A percentile compares a stretch with the other conserved stretches of the same genome.
phyloP scores from a whole-genome alignment of 1,284 basidiomycete genomes.

The Cryptococcus hybrid region DNA sequence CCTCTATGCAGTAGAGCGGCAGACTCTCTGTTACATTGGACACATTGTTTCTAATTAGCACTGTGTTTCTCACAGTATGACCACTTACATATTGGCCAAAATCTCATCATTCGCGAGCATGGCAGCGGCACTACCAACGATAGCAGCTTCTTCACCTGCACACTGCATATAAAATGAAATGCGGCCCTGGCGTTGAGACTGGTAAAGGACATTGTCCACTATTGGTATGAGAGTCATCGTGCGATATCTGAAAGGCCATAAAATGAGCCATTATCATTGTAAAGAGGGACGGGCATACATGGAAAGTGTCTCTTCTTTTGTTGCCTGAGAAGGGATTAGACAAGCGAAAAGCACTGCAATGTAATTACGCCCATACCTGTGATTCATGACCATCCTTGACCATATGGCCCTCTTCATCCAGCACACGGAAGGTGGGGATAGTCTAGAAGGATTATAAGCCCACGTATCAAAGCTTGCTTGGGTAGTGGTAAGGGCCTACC shows the following conservation, averaged over 20 bases:
- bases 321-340: too few species aligned
- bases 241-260: constrained; percentile 61
- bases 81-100: constrained; percentile 54
- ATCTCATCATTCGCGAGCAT: constrained; percentile 78
- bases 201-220: constrained; percentile 87
- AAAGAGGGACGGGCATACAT: constrained; percentile 54
- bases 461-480: not conserved
- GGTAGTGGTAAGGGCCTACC: constrained; percentile 11
- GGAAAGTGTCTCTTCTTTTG: constrained; percentile 65
- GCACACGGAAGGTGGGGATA: constrained; percentile 74
- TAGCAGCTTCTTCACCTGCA: constrained; percentile 89
- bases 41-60: not conserved
- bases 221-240: constrained; percentile 80
- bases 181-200: constrained; percentile 91
- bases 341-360: too few species aligned
- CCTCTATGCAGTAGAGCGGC: constrained; percentile 87
- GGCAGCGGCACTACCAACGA: constrained; percentile 85
- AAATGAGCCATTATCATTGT: not conserved
- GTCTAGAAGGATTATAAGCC: constrained; percentile 20
- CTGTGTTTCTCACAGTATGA: not conserved
- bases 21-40: constrained; percentile 65
- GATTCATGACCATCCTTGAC: constrained; percentile 71
- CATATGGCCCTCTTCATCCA: constrained; percentile 71
- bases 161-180: constrained; percentile 78
- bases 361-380: constrained; percentile 54